Evolutionary conservation across 768 basidiomycete species (phyloP).

Genomic region (Hypholoma sublateritium): DNA sequence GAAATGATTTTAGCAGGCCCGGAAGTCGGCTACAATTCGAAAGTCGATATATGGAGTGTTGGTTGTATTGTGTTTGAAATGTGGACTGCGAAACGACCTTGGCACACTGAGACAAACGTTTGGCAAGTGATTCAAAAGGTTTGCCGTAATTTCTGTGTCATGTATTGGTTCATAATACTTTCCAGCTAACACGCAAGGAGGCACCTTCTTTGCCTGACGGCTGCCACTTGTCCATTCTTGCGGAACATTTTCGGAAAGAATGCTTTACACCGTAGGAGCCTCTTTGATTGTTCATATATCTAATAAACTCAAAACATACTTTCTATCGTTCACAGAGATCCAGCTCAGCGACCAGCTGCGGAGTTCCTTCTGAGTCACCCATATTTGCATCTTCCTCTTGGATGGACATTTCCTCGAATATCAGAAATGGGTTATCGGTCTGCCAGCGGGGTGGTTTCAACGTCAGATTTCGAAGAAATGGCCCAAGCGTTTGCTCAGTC

Average conservation of each 20-base stretch:
- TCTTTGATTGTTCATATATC: neutral
- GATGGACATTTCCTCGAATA: slow-evolving; percentile 44
- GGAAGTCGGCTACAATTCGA: slow-evolving; percentile 82
- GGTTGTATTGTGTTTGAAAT: slow-evolving; percentile 95
- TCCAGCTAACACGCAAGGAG: slow-evolving; percentile 63
- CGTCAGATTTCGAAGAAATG: no score
- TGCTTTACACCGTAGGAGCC: slow-evolving; percentile 72
- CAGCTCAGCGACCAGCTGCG: slow-evolving; percentile 68
- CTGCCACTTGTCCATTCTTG: slow-evolving; percentile 57
- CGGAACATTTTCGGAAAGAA: slow-evolving; percentile 68
- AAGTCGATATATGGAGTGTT: slow-evolving; percentile 95
- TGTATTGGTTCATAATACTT: neutral
- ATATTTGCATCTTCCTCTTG: slow-evolving; percentile 55
- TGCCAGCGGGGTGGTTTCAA: neutral
- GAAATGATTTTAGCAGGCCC: slow-evolving; percentile 67
- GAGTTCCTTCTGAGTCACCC: slow-evolving; percentile 61
- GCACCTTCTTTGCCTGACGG: slow-evolving; percentile 78
- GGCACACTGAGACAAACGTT: slow-evolving; percentile 66
- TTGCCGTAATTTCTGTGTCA: slow-evolving; percentile 8
- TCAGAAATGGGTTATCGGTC: slow-evolving; percentile 12
- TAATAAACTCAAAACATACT: neutral
- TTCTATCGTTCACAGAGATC: slow-evolving; percentile 45
- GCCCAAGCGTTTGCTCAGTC: no score
- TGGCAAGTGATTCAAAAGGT: slow-evolving; percentile 85
- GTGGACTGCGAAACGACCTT: slow-evolving; percentile 91